phyloP scores from a whole-genome alignment of 768 basidiomycete genomes.

The Hericium rajendrae region DNA sequence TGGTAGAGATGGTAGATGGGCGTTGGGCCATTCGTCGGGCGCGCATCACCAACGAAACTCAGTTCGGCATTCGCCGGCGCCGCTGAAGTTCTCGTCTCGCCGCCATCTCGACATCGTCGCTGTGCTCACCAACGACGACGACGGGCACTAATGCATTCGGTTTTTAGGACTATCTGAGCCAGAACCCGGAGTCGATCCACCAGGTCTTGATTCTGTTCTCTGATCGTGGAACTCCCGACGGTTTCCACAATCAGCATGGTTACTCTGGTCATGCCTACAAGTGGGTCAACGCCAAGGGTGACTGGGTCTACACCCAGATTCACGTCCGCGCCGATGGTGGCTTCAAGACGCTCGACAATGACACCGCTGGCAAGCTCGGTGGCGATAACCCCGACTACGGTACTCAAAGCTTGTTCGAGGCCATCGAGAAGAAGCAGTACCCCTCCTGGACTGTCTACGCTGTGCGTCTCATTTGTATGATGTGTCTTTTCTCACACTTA shows the following conservation, averaged over 20 bases:
- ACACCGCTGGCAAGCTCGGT: slow-evolving; percentile 53
- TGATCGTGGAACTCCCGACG: slow-evolving; percentile 92
- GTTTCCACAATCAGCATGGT: slow-evolving; percentile 80
- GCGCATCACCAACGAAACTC: no score
- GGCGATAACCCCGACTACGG: slow-evolving; percentile 83
- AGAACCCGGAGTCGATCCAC: slow-evolving; percentile 85
- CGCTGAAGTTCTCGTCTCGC: neutral
- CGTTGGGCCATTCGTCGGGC: no score
- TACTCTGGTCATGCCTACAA: slow-evolving; percentile 93
- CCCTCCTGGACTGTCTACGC: slow-evolving; percentile 88
- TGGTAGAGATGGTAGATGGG: neutral
- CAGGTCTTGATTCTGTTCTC: slow-evolving; percentile 87
- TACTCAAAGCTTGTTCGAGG: slow-evolving; percentile 65
- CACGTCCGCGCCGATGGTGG: slow-evolving; percentile 74
- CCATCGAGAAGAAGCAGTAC: slow-evolving; percentile 72
- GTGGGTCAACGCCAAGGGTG: slow-evolving; percentile 76
- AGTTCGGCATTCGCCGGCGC: no score
- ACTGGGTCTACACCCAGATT: slow-evolving; percentile 80
- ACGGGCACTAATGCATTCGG: neutral
- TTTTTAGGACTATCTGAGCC: slow-evolving; percentile 72
- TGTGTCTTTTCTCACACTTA: no score
- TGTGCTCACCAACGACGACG: neutral
- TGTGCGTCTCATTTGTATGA: slow-evolving; percentile 31
- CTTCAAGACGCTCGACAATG: slow-evolving; percentile 72
- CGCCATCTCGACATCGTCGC: no score